These are phyloP conservation scores for Meyerozyma guilliermondii DNA, from an alignment of 1,139 yeast genomes.

Conservation along the genomic window DNA sequence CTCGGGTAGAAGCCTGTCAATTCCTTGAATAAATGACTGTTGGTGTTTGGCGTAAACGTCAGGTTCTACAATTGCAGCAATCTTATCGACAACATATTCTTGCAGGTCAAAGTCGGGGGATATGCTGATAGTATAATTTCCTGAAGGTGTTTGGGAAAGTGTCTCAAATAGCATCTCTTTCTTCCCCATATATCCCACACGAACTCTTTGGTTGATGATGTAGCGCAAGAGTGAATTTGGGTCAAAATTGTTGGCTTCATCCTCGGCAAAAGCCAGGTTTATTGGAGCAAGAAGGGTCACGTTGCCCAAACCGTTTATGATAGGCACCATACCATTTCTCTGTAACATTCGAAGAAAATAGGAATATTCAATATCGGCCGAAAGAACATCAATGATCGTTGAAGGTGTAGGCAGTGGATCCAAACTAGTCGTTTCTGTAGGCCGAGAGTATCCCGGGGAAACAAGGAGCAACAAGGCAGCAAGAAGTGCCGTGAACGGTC, in stretches of 20 bases:
- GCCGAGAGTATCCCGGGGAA: slow-evolving; percentile 3
- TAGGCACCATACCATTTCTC: slow-evolving; percentile 61
- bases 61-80: slow-evolving; percentile 51
- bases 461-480: not conserved
- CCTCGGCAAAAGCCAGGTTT: slow-evolving; percentile 65
- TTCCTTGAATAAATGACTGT: slow-evolving; percentile 70
- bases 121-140: slow-evolving; percentile 22
- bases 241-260: slow-evolving; percentile 11
- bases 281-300: slow-evolving; percentile 82
- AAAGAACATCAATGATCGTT: slow-evolving; percentile 72
- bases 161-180: slow-evolving; percentile 29
- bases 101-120: slow-evolving; percentile 24
- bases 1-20: slow-evolving; percentile 45
- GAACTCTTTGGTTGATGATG: slow-evolving; percentile 29
- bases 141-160: slow-evolving; percentile 15
- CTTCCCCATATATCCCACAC: slow-evolving; percentile 28
- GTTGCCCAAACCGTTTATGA: slow-evolving; percentile 58
- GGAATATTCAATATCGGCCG: slow-evolving; percentile 70
- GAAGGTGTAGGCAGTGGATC: slow-evolving; percentile 24
- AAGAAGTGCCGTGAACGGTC: not conserved
- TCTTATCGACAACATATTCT: slow-evolving; percentile 43
- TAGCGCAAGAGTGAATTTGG: slow-evolving; percentile 27
- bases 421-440: slow-evolving; percentile 6
- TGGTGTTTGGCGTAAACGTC: slow-evolving; percentile 66
- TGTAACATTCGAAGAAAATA: slow-evolving; percentile 64